These are phyloP conservation scores for Trichoderma brevicompactum DNA, from an alignment of 2,329 filamentous ascomycete genomes.

Conservation along the genomic window DNA sequence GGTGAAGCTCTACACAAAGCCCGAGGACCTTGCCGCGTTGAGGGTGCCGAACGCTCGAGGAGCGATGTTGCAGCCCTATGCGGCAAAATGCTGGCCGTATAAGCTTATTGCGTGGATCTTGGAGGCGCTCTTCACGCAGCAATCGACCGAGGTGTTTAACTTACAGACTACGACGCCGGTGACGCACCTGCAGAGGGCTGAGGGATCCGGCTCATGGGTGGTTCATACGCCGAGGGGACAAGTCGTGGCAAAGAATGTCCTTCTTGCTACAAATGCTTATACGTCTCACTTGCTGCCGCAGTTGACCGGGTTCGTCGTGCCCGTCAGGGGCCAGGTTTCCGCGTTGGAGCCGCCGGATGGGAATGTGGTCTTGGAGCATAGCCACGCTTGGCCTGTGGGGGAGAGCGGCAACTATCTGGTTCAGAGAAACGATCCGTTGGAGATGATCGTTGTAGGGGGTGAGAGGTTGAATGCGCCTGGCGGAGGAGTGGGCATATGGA, in stretches of 20 bases:
- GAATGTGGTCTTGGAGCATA: conserved; percentile 52
- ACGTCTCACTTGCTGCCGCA: conserved; percentile 74
- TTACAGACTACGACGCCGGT: conserved; percentile 76
- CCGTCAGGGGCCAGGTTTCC: conserved; percentile 74
- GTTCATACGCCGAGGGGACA: conserved; percentile 71
- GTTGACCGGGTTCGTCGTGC: conserved; percentile 74
- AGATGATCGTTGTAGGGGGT: conserved; percentile 71
- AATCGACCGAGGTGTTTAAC: conserved; percentile 59
- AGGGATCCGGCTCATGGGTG: conserved; percentile 53
- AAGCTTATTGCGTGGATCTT: conserved; percentile 78
- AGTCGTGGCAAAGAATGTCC: conserved; percentile 64
- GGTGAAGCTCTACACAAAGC: conserved; percentile 47
- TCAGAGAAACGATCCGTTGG: conserved; percentile 63
- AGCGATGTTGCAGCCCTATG: conserved; percentile 66
- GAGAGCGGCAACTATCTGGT: conserved; percentile 73
- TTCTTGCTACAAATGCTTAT: conserved; percentile 85
- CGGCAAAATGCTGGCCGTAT: conserved; percentile 79
- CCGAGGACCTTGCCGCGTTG: conserved; percentile 53
- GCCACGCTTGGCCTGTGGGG: conserved; percentile 64
- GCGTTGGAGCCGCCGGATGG: conserved; percentile 62
- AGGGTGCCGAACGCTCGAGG: conserved; percentile 62
- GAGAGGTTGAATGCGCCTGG: conserved; percentile 61
- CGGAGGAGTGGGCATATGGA: conserved; percentile 56
- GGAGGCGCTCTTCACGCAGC: conserved; percentile 55
- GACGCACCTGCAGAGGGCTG: conserved; percentile 48